A percentile compares a stretch with the other conserved stretches of the same genome.
phyloP scores from a whole-genome alignment of 495 filamentous ascomycete species.

The Podospora anserina region DNA sequence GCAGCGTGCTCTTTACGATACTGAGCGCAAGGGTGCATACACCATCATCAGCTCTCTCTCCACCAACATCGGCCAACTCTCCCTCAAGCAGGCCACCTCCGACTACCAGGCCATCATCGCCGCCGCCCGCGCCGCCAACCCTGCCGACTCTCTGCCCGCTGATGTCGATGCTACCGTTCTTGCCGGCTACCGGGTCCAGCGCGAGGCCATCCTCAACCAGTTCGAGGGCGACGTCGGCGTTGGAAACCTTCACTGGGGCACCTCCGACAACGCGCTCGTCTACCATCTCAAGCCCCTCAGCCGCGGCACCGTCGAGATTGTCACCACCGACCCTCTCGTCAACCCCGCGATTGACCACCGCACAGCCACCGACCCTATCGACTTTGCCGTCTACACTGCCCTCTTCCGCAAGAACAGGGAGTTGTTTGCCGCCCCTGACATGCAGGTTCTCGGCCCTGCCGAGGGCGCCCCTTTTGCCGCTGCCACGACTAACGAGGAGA shows the following conservation, averaged over 20 bases:
- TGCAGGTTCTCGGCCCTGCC: slow-evolving; percentile 39
- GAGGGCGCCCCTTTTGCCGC: slow-evolving; percentile 33
- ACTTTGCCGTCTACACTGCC: slow-evolving; percentile 32
- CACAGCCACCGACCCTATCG: slow-evolving; percentile 36
- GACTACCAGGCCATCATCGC: slow-evolving; percentile 32
- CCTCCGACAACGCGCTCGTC: slow-evolving; percentile 30
- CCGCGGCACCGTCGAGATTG: slow-evolving; percentile 42
- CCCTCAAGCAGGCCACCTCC: slow-evolving; percentile 33
- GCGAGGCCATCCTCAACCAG: slow-evolving; percentile 31
- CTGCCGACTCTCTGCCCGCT: slow-evolving; percentile 35
- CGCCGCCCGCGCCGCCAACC: slow-evolving; percentile 30
- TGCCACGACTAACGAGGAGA: slow-evolving; percentile 26
- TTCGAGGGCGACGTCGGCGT: slow-evolving; percentile 24
- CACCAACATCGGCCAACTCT: slow-evolving; percentile 37
- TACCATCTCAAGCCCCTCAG: slow-evolving; percentile 43
- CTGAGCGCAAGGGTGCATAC: slow-evolving; percentile 31
- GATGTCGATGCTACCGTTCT: slow-evolving; percentile 38
- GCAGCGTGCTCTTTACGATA: slow-evolving; percentile 42
- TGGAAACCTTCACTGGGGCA: slow-evolving; percentile 37
- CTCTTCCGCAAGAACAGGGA: slow-evolving; percentile 40
- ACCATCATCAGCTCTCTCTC: slow-evolving; percentile 33
- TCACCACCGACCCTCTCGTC: slow-evolving; percentile 36
- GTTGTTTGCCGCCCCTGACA: slow-evolving; percentile 38
- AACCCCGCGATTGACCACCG: slow-evolving; percentile 34
- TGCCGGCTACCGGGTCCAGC: slow-evolving; percentile 34